These are phyloP conservation scores for Letharia lupina DNA, from an alignment of 495 filamentous ascomycete species.

Conservation along the genomic window DNA sequence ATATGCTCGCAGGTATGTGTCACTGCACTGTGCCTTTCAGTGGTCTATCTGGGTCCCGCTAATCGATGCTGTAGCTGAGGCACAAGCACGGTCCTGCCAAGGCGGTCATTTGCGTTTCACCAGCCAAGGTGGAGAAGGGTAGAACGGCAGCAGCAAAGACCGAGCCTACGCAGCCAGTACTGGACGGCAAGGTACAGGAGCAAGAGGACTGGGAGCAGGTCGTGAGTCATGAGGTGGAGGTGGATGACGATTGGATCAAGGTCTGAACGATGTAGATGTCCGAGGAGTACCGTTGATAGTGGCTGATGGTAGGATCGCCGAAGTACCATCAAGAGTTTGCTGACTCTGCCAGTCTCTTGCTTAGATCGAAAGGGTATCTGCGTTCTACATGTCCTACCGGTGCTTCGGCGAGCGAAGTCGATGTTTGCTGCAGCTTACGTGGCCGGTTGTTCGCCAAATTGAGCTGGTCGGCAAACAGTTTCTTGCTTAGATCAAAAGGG, in stretches of 20 bases:
- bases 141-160: not conserved
- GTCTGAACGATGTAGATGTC: not conserved
- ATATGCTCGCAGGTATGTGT: not conserved
- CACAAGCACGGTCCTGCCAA: not conserved
- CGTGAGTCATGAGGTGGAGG: not conserved
- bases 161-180: not conserved
- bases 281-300: not conserved
- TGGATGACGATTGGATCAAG: not conserved
- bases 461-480: not conserved
- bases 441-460: not conserved
- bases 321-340: not conserved
- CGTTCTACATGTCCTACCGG: not conserved
- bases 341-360: not conserved
- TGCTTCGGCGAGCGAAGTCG: not conserved
- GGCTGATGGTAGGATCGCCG: not conserved
- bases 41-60: not conserved
- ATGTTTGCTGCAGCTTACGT: not conserved
- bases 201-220: not conserved
- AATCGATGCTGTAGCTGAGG: not conserved
- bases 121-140: not conserved
- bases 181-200: not conserved
- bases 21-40: not conserved
- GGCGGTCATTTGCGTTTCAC: not conserved
- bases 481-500: not conserved
- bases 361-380: not conserved